phyloP scores from a whole-genome alignment of 1,284 basidiomycete genomes.

The Moesziomyces sp. region DNA sequence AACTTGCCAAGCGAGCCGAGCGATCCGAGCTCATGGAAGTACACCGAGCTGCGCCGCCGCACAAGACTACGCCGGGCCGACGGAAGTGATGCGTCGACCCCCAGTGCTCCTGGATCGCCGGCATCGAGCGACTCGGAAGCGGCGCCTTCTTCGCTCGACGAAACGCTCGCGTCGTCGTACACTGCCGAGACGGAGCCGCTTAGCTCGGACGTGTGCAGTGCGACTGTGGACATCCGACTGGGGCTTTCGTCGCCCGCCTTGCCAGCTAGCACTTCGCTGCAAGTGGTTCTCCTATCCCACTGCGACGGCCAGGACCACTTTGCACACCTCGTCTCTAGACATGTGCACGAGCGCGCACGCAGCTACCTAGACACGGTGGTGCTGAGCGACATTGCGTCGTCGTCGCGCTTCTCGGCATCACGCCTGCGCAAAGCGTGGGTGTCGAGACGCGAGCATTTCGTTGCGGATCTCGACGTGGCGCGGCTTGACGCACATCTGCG shows the following conservation, averaged over 20 bases:
- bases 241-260: not conserved
- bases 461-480: conserved; percentile 9
- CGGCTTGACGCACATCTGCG: conserved; percentile 7
- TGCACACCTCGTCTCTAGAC: conserved; percentile 4
- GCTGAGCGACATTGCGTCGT: conserved; percentile 8
- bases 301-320: conserved; percentile 19
- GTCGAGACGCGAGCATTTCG: conserved; percentile 2
- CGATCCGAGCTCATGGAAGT: conserved; percentile 6
- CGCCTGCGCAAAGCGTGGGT: conserved; percentile 27
- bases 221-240: conserved; percentile 8
- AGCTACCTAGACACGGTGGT: conserved; percentile 8
- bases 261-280: not conserved
- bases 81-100: conserved; percentile 3
- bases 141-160: conserved; percentile 23
- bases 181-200: conserved; percentile 19
- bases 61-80: not conserved
- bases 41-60: conserved; percentile 17
- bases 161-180: conserved; percentile 45
- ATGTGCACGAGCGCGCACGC: not conserved
- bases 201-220: not conserved
- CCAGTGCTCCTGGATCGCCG: conserved; percentile 13
- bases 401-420: conserved; percentile 22
- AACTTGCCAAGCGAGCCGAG: not conserved
- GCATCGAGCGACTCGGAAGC: conserved; percentile 40
- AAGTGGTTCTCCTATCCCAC: conserved; percentile 15